phyloP scores from a whole-genome alignment of 2,329 filamentous ascomycete species.

The Aschersonia sp. region DNA sequence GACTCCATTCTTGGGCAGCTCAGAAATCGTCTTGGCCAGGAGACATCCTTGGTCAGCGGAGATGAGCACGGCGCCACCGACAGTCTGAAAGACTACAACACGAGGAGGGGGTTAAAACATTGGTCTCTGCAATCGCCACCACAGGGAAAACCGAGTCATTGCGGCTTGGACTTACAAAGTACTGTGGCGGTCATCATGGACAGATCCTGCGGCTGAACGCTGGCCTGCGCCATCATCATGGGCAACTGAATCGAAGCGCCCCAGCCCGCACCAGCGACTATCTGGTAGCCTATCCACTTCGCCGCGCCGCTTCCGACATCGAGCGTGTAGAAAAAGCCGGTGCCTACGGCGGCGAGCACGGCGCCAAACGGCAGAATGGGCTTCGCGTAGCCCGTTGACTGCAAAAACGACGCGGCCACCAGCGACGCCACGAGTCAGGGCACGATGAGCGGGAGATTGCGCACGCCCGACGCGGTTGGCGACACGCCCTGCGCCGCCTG shows the following conservation, averaged over 20 bases:
- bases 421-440: slow-evolving; percentile 26
- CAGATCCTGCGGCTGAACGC: slow-evolving; percentile 25
- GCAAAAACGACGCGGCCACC: slow-evolving; percentile 24
- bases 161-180: slow-evolving; percentile 17
- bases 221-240: slow-evolving; percentile 32
- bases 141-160: neutral
- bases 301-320: slow-evolving; percentile 21
- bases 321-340: slow-evolving; percentile 28
- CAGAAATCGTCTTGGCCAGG: slow-evolving; percentile 25
- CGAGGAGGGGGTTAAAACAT: neutral
- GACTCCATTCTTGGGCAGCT: slow-evolving; percentile 18
- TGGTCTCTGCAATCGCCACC: neutral
- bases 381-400: slow-evolving; percentile 23
- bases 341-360: slow-evolving; percentile 25
- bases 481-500: slow-evolving; percentile 24
- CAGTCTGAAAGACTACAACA: slow-evolving; percentile 27
- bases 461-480: slow-evolving; percentile 25
- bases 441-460: slow-evolving; percentile 28
- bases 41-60: slow-evolving; percentile 32
- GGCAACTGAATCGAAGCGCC: slow-evolving; percentile 32
- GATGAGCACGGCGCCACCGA: slow-evolving; percentile 35
- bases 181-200: slow-evolving; percentile 31
- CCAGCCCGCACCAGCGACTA: slow-evolving; percentile 31
- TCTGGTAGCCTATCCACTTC: slow-evolving; percentile 38
- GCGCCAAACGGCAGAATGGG: slow-evolving; percentile 30